Conservation (phyloP, 2,329 filamentous ascomycete genomes). For the Cladorrhinum sp. region DNA sequence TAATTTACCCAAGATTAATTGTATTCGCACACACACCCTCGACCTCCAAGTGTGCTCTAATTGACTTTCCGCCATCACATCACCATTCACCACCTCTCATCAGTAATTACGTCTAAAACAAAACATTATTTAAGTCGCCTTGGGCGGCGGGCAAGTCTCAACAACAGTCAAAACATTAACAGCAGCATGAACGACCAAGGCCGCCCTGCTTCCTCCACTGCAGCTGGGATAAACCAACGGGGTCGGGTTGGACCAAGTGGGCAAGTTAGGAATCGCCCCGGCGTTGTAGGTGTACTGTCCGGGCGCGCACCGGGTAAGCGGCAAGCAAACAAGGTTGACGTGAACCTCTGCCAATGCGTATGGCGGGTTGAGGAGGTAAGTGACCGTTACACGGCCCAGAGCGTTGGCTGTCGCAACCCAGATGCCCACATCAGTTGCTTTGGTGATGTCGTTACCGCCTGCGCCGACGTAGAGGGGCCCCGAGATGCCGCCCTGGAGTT, state of each 20-base stretch:
- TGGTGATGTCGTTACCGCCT: slow-evolving; percentile 24
- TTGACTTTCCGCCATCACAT: no score
- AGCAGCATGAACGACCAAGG: slow-evolving; percentile 19
- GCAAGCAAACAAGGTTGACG: slow-evolving; percentile 23
- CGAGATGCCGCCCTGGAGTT: slow-evolving; percentile 18
- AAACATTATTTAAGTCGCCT: not conserved
- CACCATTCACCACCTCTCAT: no score
- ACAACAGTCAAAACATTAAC: not conserved
- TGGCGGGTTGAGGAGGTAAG: slow-evolving; percentile 11
- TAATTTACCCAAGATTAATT: no score
- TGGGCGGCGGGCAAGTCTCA: not conserved
- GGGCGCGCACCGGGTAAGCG: slow-evolving; percentile 25
- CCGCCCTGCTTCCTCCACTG: slow-evolving; percentile 1
- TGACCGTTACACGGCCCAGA: slow-evolving; percentile 20
- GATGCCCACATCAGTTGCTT: slow-evolving; percentile 19
- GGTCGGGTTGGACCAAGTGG: slow-evolving; percentile 1
- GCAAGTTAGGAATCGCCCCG: not conserved
- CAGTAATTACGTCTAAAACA: no score
- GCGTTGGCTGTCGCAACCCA: slow-evolving; percentile 18
- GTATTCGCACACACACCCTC: no score
- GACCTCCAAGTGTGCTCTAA: no score
- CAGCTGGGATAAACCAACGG: slow-evolving; percentile 17
- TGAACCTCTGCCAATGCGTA: slow-evolving; percentile 19
- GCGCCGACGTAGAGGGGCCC: slow-evolving; percentile 22
- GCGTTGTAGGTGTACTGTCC: slow-evolving; percentile 17